Base-by-base conservation (phyloP, 1,284 basidiomycete species). In the Ustilago bromivora region DNA sequence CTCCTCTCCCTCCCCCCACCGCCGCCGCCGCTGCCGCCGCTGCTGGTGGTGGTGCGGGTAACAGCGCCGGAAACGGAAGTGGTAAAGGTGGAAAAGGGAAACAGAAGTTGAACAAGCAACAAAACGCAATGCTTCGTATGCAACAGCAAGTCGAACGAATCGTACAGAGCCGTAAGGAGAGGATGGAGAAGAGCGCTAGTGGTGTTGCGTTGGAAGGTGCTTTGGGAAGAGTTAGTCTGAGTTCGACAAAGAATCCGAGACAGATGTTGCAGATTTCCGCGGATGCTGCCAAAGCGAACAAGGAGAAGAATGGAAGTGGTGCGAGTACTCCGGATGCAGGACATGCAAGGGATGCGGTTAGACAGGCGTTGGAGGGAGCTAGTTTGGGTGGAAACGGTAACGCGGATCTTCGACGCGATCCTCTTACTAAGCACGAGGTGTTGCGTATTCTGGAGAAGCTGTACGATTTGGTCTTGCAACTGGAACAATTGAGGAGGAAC, bases 61-160 rank as follows among this genome's bases (percentile, higher is more conserved):
- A 23, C 23, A 23, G 23, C 23, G 23, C 23, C 23, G 23, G 23
- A 28, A 28, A 28, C 23, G 23, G 23, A 34, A 63, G 59, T 55
- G 64, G 65, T 54, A 60, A 79, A 57, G 67, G 65, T 9, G 76
- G 75, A 19, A 78, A 78, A 53, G 76, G 71, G 38, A 78, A 79
- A 55, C 75, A 79, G 32, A 69, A 73, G 66, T 71, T 82, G 47
- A 84, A 80, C 56, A 75, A 79, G 57, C 78, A 95, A 72, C 94
- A 94, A 55, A 96, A 92, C 84, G 96, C 96, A 0, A 96, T 99
- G 94, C 93, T 96, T 82, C 91, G 94, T 70, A 96, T 99, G 93
- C 94, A 96, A 79, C 92, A 94, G 71, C 96, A 99, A 86, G 96
- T 99, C 13, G 96, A 98, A 88, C 89, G 96, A 68, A 94, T 99